Evolutionary conservation across 306 rosid genomes (phyloP), one percentile per base, ranked within the genome.

Genomic region (Prunus salicina): DNA sequence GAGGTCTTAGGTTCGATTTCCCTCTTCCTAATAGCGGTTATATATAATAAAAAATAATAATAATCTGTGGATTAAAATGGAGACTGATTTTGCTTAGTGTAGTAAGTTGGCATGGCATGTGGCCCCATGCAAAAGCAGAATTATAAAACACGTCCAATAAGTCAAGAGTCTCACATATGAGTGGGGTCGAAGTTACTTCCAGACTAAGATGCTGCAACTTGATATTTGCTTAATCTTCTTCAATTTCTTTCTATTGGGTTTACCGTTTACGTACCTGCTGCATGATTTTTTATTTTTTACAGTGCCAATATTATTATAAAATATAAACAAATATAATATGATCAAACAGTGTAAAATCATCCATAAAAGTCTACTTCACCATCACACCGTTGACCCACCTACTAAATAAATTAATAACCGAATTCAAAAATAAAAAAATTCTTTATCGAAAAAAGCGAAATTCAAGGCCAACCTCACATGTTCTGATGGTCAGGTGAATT

Each of bases 391-490:
- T 86, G 89, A 87, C 87, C 69, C 49, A 81, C 76, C 84, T 46
- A 83, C 82, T 81, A 43, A 79, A 71, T 32, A 30, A 2, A 38
- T 38, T 13, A 38, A 72, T 38, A 38, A 38, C 41, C 41, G 8
- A 34, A 34, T 34, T 20, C 7, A 1, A 67, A 15, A 10, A 0
- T 2, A 2, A 25, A 19, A 58, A 15, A 16, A 34, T 67, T 72
- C 15, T 7, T 25, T 14, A 64, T 32, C 14, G 13, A 78, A 47
- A 18, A 5, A 68, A 79, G 52, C 86, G 84, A 76, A 84, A 81
- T 52, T 77, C 76, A 77, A 64, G 84, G 86, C 76, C 76, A 72
- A 14, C 32, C 72, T 82, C 93, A 84, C 88, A 79, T 91, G 88
- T 70, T 75, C 71, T 46, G 77, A 43, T 41, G 43, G 62, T 58